Evolutionary conservation across 257 asterid species (phyloP), one percentile per base, ranked within the genome.

Genomic region (Salvia hispanica): DNA sequence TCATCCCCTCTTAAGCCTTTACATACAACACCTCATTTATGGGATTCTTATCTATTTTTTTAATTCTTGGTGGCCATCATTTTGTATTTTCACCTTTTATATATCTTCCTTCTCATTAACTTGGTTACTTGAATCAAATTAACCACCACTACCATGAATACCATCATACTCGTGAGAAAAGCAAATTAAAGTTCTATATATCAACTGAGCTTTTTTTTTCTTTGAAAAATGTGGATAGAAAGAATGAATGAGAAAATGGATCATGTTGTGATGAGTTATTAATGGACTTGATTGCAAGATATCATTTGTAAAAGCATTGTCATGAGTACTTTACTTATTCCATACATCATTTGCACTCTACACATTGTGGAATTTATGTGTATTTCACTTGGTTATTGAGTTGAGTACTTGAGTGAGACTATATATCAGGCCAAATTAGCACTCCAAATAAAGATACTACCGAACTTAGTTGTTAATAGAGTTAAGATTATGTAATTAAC

Each of bases 1-100:
- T 69, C 72, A 59, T 75, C 81, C 46, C 74, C 78, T 69, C 42
- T 45, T 60, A 72, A 56, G 58, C 76, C 65, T 71, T 74, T 70
- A 5, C 9, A 39, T 39, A 79, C 61, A 69, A 61, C 21, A 39
- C 6, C 12, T 71, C 69, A 64, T 76, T 67, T 57, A 54, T 54
- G 42, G 16, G 9, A 39, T 60, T 5, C 6, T 16, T 16, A 10
- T 60, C 10, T 62, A 18, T 11, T 7, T 18, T 72, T 45, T 62
- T 48, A 46, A 72, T 36, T 56, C 60, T 61, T 55, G 4, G 80
- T 76, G 78, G 82, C 51, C 80, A 83, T 48, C 13, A 39, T 44
- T 34, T 18, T 1, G 14, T 7, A 6, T 12, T 21, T 37, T 3
- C 21, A 57, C 50, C 28, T 31, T 9, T 44, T 51, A 0, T 60